phyloP scores from a whole-genome alignment of 148 eudicot species.

The Diospyros lotus region DNA sequence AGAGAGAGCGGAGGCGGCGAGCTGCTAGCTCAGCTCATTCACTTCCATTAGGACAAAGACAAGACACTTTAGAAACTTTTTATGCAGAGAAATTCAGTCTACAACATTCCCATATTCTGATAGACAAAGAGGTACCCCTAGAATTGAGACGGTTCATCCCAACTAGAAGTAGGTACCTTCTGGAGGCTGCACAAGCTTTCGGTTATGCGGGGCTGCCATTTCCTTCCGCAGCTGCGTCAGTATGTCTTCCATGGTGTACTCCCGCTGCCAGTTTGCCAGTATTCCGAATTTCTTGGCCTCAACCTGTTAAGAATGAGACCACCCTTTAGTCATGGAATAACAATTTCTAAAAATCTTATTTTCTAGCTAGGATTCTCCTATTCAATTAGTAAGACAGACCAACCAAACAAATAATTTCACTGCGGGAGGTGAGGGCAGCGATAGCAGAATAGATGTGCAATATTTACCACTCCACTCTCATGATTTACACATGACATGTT shows the following conservation, averaged over 20 bases:
- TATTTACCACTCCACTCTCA: conserved; percentile 18
- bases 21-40: too few species aligned
- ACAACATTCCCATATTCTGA: neutral
- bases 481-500: conserved; percentile 57
- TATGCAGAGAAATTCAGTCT: neutral
- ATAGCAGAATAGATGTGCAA: neutral
- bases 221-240: conserved; percentile 59
- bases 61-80: neutral
- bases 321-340: too few species aligned
- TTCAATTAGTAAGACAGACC: neutral
- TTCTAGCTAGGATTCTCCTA: neutral
- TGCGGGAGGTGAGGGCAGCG: neutral
- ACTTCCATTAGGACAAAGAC: neutral
- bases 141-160: neutral
- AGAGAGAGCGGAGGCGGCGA: too few species aligned
- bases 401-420: neutral
- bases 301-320: conserved; percentile 25
- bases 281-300: conserved; percentile 55
- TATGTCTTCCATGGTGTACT: conserved; percentile 51
- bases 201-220: conserved; percentile 47
- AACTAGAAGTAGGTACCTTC: conserved; percentile 56
- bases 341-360: too few species aligned
- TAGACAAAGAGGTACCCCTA: neutral
- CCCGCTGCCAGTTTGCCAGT: conserved; percentile 60
- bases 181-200: conserved; percentile 59